Conservation (phyloP, 805 yeast genomes). For the Saccharomycopsis sp. region DNA sequence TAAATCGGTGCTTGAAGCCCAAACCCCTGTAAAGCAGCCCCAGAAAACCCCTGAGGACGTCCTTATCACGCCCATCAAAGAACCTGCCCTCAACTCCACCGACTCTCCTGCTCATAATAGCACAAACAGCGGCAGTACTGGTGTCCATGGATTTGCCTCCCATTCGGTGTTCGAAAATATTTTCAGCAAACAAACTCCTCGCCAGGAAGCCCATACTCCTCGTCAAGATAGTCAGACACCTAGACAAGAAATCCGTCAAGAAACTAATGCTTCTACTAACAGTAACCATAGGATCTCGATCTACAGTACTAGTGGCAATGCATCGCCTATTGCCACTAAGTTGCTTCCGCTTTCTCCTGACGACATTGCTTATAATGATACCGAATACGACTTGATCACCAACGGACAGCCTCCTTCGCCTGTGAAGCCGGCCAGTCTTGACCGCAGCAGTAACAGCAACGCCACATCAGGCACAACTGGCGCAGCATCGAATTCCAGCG, state of each 20-base stretch:
- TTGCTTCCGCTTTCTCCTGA: slow-evolving; percentile 30
- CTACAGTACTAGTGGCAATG: slow-evolving; percentile 2
- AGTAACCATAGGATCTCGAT: slow-evolving; percentile 4
- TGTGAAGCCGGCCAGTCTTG: slow-evolving; percentile 4
- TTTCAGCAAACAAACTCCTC: slow-evolving; percentile 4
- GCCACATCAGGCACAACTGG: neutral
- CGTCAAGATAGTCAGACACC: neutral
- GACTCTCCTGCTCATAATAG: neutral
- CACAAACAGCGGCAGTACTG: neutral
- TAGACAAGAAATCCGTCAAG: no score
- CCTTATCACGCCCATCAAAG: slow-evolving; percentile 2
- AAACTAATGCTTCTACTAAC: neutral
- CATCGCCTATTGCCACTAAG: slow-evolving; percentile 20
- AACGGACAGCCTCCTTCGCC: slow-evolving; percentile 20
- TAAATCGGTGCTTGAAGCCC: neutral
- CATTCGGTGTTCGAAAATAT: slow-evolving; percentile 15
- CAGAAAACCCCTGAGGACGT: neutral
- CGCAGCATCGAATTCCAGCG: neutral
- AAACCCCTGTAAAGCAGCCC: no score
- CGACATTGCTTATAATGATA: slow-evolving; percentile 16
- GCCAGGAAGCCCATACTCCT: neutral
- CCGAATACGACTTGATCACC: slow-evolving; percentile 27
- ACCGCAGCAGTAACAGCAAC: neutral
- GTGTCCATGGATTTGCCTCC: slow-evolving; percentile 9
- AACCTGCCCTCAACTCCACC: neutral